Conservation (phyloP, 495 filamentous ascomycete genomes). For the Penicillium simplicissimum region DNA sequence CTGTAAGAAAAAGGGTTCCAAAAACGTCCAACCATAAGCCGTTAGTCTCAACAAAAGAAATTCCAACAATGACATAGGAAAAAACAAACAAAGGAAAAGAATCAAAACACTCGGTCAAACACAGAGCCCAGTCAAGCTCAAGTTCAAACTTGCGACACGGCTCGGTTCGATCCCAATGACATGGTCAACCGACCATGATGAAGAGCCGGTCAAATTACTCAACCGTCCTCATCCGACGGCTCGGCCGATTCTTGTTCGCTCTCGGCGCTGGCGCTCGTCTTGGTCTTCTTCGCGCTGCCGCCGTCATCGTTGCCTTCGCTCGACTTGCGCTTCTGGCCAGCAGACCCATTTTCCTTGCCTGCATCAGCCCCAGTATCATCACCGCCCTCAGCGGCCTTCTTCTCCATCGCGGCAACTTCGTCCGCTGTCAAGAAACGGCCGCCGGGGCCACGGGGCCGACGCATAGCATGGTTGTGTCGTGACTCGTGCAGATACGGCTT, state of each 20-base stretch:
- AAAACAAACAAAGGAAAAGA: conserved; percentile 13
- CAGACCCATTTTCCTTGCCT: conserved; percentile 38
- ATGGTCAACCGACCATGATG: not conserved
- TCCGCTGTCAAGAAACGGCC: conserved; percentile 98
- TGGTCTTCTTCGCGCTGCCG: conserved; percentile 49
- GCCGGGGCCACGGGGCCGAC: conserved; percentile 91
- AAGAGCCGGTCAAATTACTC: conserved; percentile 12
- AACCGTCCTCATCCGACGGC: conserved; percentile 52
- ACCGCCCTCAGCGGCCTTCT: conserved; percentile 35
- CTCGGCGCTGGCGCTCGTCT: conserved; percentile 48
- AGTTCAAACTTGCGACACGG: not conserved
- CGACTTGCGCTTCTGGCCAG: conserved; percentile 54
- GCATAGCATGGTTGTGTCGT: conserved; percentile 98
- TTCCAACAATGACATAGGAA: conserved; percentile 16
- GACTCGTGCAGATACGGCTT: conserved; percentile 99
- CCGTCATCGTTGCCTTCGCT: conserved; percentile 47
- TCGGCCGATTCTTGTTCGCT: conserved; percentile 53
- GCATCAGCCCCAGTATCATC: conserved; percentile 28
- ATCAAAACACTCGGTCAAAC: not conserved
- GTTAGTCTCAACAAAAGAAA: conserved; percentile 30
- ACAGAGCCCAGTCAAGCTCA: not conserved
- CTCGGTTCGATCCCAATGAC: not conserved
- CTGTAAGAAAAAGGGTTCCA: conserved; percentile 33
- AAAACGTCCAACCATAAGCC: conserved; percentile 40
- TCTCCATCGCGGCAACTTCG: conserved; percentile 90